Conservation (phyloP, 768 basidiomycete genomes). For the Punctularia strigosozonata region DNA sequence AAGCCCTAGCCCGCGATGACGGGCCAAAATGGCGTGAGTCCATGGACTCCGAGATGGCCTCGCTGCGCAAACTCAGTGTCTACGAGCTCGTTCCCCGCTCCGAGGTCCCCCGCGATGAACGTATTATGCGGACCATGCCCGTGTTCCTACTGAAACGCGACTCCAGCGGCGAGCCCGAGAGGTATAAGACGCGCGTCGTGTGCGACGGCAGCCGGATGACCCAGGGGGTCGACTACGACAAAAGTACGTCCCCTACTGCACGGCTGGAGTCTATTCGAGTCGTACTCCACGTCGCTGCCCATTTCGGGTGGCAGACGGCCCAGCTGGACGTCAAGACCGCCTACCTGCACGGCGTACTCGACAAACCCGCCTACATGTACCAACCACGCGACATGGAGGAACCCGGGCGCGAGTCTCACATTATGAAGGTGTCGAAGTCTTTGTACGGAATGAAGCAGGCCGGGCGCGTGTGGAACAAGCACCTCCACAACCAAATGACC, state of each 20-base stretch:
- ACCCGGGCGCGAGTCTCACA: too few species aligned
- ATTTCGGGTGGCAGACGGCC: slow-evolving; percentile 11
- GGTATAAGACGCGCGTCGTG: slow-evolving; percentile 31
- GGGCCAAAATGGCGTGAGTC: too few species aligned
- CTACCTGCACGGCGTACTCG: slow-evolving; percentile 14
- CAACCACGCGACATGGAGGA: too few species aligned
- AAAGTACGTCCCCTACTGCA: slow-evolving; percentile 23
- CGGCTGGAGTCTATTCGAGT: slow-evolving; percentile 13
- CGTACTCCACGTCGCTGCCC: slow-evolving; percentile 13
- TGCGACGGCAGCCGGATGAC: slow-evolving; percentile 29
- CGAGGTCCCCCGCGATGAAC: too few species aligned
- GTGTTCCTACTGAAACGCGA: slow-evolving; percentile 30
- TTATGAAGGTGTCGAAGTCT: too few species aligned
- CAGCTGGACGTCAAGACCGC: slow-evolving; percentile 16
- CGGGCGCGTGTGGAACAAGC: slow-evolving; percentile 5
- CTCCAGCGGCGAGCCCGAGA: slow-evolving; percentile 17
- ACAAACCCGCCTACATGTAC: slow-evolving; percentile 19
- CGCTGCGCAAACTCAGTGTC: too few species aligned
- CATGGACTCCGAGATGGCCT: too few species aligned
- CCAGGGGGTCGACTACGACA: slow-evolving; percentile 25
- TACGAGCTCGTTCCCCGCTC: too few species aligned
- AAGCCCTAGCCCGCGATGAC: too few species aligned
- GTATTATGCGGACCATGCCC: too few species aligned
- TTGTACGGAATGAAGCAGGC: slow-evolving; percentile 5
- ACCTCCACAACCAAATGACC: slow-evolving; percentile 1